Evolutionary conservation across 1,139 yeast genomes (phyloP), one percentile per base, ranked within the genome.

Genomic region (Blastobotrys buckinghamii): DNA sequence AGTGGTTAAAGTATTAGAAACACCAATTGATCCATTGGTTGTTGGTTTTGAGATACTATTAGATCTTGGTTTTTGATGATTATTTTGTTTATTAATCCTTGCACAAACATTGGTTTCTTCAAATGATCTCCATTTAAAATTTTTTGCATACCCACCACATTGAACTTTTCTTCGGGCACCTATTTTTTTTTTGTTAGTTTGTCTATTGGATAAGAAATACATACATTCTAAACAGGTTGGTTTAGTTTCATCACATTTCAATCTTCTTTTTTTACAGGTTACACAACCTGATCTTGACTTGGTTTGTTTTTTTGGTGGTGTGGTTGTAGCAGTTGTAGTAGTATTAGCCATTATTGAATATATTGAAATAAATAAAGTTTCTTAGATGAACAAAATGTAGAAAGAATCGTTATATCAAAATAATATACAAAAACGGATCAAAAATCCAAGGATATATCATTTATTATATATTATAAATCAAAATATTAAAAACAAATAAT

Each of bases 191-290:
- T 7, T 34, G 13, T 17, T 20, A 16, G 8, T 37, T 10, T 12
- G 3, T 37, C 24, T 15, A 37, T 6, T 35, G 20, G 10, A 32
- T 6, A 13, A 9, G 38, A 7, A 2, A 12, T 29, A 34, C 50
- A 72, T 68, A 66, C 97, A 90, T 66, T 88, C 87, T 22, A 72
- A 72, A 65, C 97, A 90, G 12, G 72, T 64, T 0, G 97, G 97
- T 56, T 81, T 83, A 0, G 74, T 72, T 64, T 90, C 97, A 64
- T 90, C 97, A 71, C 97, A 90, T 64, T 90, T 90, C 42, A 90
- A 96, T 49, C 97, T 72, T 59, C 97, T 76, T 58, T 79, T 77
- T 62, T 90, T 90, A 67, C 97, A 90, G 1, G 95, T 86, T 39
- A 82, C 77, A 66, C 97, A 90, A 43, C 50, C 50, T 12, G 43